phyloP scores from a whole-genome alignment of 2,329 filamentous ascomycete genomes.

The Sphaceloma murrayae region DNA sequence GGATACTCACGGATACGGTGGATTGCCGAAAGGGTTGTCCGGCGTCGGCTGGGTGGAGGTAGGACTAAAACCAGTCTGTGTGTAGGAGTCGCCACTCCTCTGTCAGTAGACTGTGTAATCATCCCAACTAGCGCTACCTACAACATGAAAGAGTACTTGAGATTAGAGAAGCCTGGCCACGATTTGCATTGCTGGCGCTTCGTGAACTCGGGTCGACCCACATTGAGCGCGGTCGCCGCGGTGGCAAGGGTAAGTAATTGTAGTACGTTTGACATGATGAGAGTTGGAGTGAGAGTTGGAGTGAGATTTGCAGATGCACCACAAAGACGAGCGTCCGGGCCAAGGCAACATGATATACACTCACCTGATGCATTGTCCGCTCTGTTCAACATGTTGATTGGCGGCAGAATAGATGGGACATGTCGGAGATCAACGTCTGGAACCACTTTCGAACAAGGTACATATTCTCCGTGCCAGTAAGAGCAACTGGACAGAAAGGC shows the following conservation, averaged over 20 bases:
- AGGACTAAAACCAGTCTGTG: slow-evolving; percentile 49
- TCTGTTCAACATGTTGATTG: slow-evolving; percentile 5
- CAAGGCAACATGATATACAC: slow-evolving; percentile 3
- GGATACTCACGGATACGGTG: slow-evolving; percentile 36
- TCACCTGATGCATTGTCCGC: too few species aligned
- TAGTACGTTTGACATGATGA: neutral
- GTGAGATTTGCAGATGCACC: neutral
- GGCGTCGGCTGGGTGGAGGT: slow-evolving; percentile 42
- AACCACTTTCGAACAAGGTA: slow-evolving; percentile 9
- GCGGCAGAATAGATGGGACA: slow-evolving; percentile 7
- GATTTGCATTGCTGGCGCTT: slow-evolving; percentile 3
- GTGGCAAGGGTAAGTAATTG: slow-evolving; percentile 2
- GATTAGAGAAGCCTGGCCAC: slow-evolving; percentile 6
- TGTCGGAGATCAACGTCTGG: slow-evolving; percentile 12
- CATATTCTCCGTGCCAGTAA: slow-evolving; percentile 13
- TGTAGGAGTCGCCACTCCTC: slow-evolving; percentile 49
- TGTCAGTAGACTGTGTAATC: neutral
- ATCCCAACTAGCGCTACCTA: slow-evolving; percentile 6
- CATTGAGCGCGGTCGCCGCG: neutral
- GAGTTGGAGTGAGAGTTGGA: neutral
- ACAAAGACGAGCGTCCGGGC: neutral
- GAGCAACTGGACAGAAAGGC: slow-evolving; percentile 12
- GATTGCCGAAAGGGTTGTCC: slow-evolving; percentile 53
- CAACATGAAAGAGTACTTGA: slow-evolving; percentile 25
- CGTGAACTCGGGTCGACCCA: neutral